Evolutionary conservation across 768 basidiomycete genomes (phyloP).

Genomic region (Tylopilus cervinicoccineus): DNA sequence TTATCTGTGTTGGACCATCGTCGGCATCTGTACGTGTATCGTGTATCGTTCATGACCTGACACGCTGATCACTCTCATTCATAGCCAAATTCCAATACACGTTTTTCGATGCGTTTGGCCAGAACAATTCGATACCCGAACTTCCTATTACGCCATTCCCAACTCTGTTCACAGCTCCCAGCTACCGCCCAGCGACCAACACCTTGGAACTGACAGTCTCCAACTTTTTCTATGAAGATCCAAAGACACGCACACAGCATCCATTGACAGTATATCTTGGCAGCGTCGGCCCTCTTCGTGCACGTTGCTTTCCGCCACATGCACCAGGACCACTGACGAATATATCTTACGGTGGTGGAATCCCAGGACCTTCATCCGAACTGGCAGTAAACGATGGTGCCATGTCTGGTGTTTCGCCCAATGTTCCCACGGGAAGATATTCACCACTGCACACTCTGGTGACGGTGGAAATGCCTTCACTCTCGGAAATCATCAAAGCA

Average conservation of each 20-base stretch:
- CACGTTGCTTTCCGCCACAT: constrained; percentile 71
- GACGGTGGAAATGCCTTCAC: constrained; percentile 78
- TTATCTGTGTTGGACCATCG: constrained; percentile 94
- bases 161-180: constrained; percentile 75
- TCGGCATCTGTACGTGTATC: constrained; percentile 77
- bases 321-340: constrained; percentile 65
- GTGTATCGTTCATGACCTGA: constrained; percentile 5
- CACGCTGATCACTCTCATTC: constrained; percentile 19
- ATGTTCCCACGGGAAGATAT: constrained; percentile 43
- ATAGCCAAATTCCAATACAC: constrained; percentile 92
- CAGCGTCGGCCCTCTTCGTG: constrained; percentile 79
- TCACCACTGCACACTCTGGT: constrained; percentile 73
- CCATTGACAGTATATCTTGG: constrained; percentile 88
- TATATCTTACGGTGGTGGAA: constrained; percentile 53
- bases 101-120: constrained; percentile 86
- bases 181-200: constrained; percentile 66
- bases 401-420: constrained; percentile 15
- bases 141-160: constrained; percentile 89
- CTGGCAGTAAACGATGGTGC: constrained; percentile 26
- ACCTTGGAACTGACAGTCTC: constrained; percentile 81
- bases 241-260: constrained; percentile 56
- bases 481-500: constrained; percentile 72
- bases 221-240: constrained; percentile 82
- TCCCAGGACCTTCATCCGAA: constrained; percentile 36
- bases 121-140: constrained; percentile 72